These are phyloP conservation scores for Aspergillus pseudotamarii DNA, from an alignment of 2,329 filamentous ascomycete genomes.

Conservation along the genomic window DNA sequence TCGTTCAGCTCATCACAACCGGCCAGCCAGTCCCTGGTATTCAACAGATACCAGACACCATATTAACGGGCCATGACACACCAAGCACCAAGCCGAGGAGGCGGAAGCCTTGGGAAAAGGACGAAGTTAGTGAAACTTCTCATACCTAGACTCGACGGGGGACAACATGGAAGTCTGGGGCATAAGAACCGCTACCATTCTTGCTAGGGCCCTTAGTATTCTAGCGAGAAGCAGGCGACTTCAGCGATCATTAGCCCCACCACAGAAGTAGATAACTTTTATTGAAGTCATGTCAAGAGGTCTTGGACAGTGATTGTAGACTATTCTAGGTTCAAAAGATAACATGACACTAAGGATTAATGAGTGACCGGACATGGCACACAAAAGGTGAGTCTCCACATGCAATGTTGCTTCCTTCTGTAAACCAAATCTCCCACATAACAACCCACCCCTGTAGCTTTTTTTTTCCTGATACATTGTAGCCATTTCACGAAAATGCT, in stretches of 20 bases:
- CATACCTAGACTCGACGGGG: background rate
- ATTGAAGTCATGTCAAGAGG: background rate
- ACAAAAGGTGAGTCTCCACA: constrained; percentile 10
- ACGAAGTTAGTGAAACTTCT: constrained; percentile 30
- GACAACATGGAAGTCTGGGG: background rate
- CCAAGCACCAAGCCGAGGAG: constrained; percentile 55
- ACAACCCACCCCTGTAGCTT: constrained; percentile 20
- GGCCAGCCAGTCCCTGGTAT: constrained; percentile 86
- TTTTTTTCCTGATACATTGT: constrained; percentile 21
- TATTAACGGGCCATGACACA: constrained; percentile 70
- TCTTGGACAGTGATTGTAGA: background rate
- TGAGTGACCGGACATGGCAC: constrained; percentile 13
- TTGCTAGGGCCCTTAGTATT: background rate
- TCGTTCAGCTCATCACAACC: constrained; percentile 80
- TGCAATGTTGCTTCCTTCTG: constrained; percentile 10
- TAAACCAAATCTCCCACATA: constrained; percentile 24
- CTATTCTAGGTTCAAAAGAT: background rate
- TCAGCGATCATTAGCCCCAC: background rate
- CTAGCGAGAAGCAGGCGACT: background rate
- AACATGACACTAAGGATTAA: constrained; percentile 6
- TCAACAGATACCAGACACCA: constrained; percentile 78
- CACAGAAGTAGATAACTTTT: background rate
- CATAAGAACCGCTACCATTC: background rate
- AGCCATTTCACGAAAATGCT: constrained; percentile 24
- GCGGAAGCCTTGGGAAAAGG: constrained; percentile 80